Evolutionary conservation across 2,329 filamentous ascomycete species (phyloP), one percentile per base, ranked within the genome.

Genomic region (Fusarium incarnatum): DNA sequence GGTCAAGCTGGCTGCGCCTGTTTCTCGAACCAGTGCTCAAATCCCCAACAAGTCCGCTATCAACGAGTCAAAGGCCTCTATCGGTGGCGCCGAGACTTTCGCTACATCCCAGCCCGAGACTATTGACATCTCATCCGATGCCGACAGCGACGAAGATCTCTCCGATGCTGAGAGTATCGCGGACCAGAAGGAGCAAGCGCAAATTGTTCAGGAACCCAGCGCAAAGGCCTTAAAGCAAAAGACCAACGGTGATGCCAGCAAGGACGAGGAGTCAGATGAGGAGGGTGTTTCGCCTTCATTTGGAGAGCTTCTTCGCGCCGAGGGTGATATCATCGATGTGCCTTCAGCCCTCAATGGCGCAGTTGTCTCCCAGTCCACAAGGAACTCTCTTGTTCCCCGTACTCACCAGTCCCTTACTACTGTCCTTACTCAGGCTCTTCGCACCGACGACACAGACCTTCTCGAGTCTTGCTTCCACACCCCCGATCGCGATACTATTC

Each of bases 401-500:
- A 90, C 90, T 15, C 90, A 92, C 63, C 90, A 93, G 63, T 97
- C 95, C 9, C 88, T 99, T 53, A 92, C 92, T 49, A 97, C 94
- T 8, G 94, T 98, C n/a, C 90, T 99, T 64, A 91, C 94, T 16
- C 95, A 98, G 80, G 94, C 96, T 8, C 90, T 99, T 60, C 92
- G 92, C 76, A 98, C 94, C 66, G 96, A 98, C 81, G 96, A 99
- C 82, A 87, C 88, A 67, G 90, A 92, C 68, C 91, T 98, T 55
- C 90, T 99, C 74, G 95, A 98, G 83, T 94, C 93, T 1, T 98
- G 95, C 81, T 89, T 99, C 75, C 92, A 94, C 75, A 91, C 91
- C 18, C 90, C 88, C 57, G 93, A 98, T 77, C 81, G 90, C 47
- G 83, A 86, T 68, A 94, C 91, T 68, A 91, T 99, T 71, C 91